phyloP scores from a whole-genome alignment of 2,329 filamentous ascomycete genomes.

The Seiridium unicorne region DNA sequence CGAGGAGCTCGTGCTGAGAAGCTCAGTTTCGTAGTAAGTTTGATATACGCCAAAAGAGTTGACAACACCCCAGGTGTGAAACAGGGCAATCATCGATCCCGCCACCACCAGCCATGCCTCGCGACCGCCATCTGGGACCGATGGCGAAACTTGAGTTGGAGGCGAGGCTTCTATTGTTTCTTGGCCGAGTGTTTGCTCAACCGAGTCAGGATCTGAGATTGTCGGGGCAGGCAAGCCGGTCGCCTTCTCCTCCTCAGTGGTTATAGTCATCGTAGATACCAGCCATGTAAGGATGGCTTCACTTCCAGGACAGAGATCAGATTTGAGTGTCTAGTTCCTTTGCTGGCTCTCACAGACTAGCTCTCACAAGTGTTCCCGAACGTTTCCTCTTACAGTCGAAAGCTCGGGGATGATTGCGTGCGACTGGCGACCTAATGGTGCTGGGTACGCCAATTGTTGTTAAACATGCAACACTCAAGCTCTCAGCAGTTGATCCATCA shows the following conservation, averaged over 20 bases:
- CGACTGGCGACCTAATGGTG: too few species aligned
- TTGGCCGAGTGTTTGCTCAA: background rate
- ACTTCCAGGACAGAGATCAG: background rate
- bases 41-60: conserved; percentile 29
- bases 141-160: background rate
- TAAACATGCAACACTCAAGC: too few species aligned
- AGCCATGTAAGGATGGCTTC: too few species aligned
- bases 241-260: background rate
- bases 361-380: background rate
- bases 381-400: too few species aligned
- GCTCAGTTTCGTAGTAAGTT: conserved; percentile 21
- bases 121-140: conserved; percentile 32
- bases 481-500: too few species aligned
- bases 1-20: conserved; percentile 12
- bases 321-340: too few species aligned
- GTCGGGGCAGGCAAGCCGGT: background rate
- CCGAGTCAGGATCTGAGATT: background rate
- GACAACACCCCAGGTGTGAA: conserved; percentile 35
- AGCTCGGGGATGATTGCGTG: too few species aligned
- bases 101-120: conserved; percentile 39
- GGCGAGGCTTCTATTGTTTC: background rate
- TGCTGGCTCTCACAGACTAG: background rate
- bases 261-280: background rate
- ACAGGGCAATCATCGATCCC: conserved; percentile 33
- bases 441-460: too few species aligned